Base-by-base conservation (phyloP, 371 early-diverging fungal species). In the Phascolomyces articulosus region DNA sequence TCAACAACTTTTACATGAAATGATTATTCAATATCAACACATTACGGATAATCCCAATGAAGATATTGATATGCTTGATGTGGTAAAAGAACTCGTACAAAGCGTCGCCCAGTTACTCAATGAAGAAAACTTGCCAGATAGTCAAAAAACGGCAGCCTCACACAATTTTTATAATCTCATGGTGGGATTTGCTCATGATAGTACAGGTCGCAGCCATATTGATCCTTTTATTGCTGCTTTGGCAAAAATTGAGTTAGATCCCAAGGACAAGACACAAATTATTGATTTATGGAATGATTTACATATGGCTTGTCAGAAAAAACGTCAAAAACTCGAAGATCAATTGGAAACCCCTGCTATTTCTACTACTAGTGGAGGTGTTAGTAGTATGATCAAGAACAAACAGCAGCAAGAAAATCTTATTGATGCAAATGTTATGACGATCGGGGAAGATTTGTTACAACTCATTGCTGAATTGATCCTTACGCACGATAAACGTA, bases 161-260 rank as follows among this genome's bases (percentile, higher is more conserved):
- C 3, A 24, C 20, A 28, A 16, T 0, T 40, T 59, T 26, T 26
- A 48, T 27, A 41, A 59, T n/a, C 21, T 48, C n/a, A 18, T 59
- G 21, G 8, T 16, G 18, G 60, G 47, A 11, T 48, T 47, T 41
- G 60, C 60, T 16, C 23, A 59, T n/a, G 60, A 59, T 31, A 7
- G 6, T 13, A n/a, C 24, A 9, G 28, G 4, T n/a, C 41, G 26
- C 2, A 34, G 16, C 8, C 41, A 59, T 26, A 26, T 59, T 21
- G 27, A 59, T 11, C 0, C 16, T 2, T 20, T 59, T 9, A 59
- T 59, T 20, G 26, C 6, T 28, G 44, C 60, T 13, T 26, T 59
- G 10, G 26, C 21, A 9, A 10, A 48, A 40, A 59, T 59, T 16
- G 47, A 26, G 13, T 4, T 26, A 27, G 47, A 26, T 34, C 21